These are phyloP conservation scores for Sporothrix curviconia DNA, from an alignment of 2,329 filamentous ascomycete genomes.

Conservation along the genomic window DNA sequence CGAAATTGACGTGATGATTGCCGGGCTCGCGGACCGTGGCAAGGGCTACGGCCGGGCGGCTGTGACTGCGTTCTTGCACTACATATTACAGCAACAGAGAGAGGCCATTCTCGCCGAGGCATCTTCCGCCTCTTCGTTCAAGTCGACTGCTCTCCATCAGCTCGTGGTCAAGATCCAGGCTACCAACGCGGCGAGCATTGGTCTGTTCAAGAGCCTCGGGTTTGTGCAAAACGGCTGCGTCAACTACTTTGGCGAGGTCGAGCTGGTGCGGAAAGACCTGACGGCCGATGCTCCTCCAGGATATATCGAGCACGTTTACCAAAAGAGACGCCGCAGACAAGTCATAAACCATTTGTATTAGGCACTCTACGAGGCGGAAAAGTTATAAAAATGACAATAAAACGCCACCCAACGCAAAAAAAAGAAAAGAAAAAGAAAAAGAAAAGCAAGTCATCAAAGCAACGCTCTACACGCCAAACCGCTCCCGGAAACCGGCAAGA, in stretches of 20 bases:
- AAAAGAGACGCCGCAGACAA: not conserved
- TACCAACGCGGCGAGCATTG: conserved; percentile 45
- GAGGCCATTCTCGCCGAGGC: conserved; percentile 50
- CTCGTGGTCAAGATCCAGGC: conserved; percentile 45
- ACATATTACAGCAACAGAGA: conserved; percentile 49
- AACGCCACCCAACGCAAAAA: not conserved
- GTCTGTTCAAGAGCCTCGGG: conserved; percentile 45
- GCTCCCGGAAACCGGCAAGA: conserved; percentile 50
- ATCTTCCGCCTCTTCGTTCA: not conserved
- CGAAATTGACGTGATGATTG: conserved; percentile 86
- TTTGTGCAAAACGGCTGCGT: conserved; percentile 46
- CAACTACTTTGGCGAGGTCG: conserved; percentile 57
- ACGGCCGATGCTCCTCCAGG: conserved; percentile 5
- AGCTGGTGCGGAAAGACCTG: conserved; percentile 34
- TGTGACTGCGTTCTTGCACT: conserved; percentile 62
- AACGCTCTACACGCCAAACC: conserved; percentile 31
- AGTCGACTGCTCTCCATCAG: conserved; percentile 24
- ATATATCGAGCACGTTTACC: conserved; percentile 16
- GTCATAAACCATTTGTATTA: not conserved
- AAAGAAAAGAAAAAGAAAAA: not conserved
- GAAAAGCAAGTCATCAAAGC: not conserved
- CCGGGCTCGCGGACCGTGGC: conserved; percentile 48
- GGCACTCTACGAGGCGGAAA: not conserved
- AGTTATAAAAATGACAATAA: not conserved
- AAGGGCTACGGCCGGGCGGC: conserved; percentile 60